Percentiles rank a stretch among this genome's conserved stretches.
Evolutionary conservation across 495 filamentous ascomycete species (phyloP).

Genomic region (Neurospora sp.): DNA sequence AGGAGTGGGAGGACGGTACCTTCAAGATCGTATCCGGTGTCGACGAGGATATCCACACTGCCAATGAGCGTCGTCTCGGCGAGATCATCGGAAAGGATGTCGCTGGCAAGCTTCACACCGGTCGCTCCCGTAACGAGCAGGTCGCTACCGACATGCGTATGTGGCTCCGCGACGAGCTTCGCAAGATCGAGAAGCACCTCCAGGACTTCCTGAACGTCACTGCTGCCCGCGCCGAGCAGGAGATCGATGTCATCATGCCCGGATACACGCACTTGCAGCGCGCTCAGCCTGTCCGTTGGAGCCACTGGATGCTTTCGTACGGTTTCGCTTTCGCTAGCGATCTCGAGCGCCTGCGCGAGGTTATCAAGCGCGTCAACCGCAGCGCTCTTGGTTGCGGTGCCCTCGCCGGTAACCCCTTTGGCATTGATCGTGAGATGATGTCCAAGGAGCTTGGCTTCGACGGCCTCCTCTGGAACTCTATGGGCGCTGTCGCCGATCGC

Average conservation of each 20-base stretch:
- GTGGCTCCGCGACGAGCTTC: slow-evolving; percentile 76
- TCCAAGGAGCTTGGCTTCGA: slow-evolving; percentile 84
- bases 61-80: slow-evolving; percentile 81
- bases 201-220: slow-evolving; percentile 62
- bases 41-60: slow-evolving; percentile 79
- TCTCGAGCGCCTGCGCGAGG: slow-evolving; percentile 68
- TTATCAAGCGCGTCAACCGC: slow-evolving; percentile 63
- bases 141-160: slow-evolving; percentile 88
- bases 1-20: slow-evolving; percentile 59
- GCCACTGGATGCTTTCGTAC: slow-evolving; percentile 77
- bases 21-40: slow-evolving; percentile 53
- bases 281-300: slow-evolving; percentile 83
- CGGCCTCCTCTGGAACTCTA: slow-evolving; percentile 69
- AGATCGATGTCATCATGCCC: slow-evolving; percentile 53
- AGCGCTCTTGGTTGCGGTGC: slow-evolving; percentile 79
- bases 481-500: slow-evolving; percentile 75
- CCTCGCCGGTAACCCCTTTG: slow-evolving; percentile 84
- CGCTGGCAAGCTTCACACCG: slow-evolving; percentile 89
- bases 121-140: slow-evolving; percentile 87
- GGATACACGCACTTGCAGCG: slow-evolving; percentile 90
- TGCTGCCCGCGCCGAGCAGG: slow-evolving; percentile 62
- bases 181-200: slow-evolving; percentile 58
- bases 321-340: slow-evolving; percentile 66
- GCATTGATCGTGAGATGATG: slow-evolving; percentile 81
- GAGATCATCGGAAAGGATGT: slow-evolving; percentile 84